Base-by-base conservation (phyloP, 257 asterid species). In the Plantago major region DNA sequence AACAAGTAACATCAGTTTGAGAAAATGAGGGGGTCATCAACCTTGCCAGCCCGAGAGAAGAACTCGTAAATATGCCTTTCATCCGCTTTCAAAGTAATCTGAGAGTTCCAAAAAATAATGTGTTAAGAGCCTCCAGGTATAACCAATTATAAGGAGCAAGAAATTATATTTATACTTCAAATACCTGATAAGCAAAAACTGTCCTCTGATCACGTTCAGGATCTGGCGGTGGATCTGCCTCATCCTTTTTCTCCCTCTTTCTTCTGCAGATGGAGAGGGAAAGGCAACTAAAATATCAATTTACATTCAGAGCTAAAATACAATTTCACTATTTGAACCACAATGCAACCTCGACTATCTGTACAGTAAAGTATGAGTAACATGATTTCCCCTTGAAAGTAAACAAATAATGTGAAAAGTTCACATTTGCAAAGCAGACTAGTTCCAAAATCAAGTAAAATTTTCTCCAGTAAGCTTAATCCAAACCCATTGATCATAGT, bases 181-280 rank as follows among this genome's bases (percentile, higher is more conserved):
- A 48, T 47, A 86, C 95, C 88, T 86, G 95, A 77, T 83, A 86
- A 60, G 87, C 95, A 74, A 86, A 83, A 79, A 86, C 91, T 11
- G 95, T 86, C 68, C 87, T 68, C 74, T 79, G 91, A 60, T 83
- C 87, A 66, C 87, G 74, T 61, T 83, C 91, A 37, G 91, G 88
- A 70, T 83, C 91, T 62, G 83, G 82, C 71, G 74, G 79, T 37
- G 85, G 78, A 69, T 82, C 79, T 43, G 48, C 77, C 0, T 77
- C 86, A 70, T 86, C 90, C 73, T 76, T 83, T 64, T 83, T 79
- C 57, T 79, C 89, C 69, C 79, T 81, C 76, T 76, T 52, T 76
- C 78, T 79, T 76, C 95, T 81, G 85, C 76, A 67, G 26, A 38
- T 65, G 56, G 37, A 58, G n/a, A 63, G 66, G 40, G 46, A 45